A percentile compares a stretch with the other conserved stretches of the same genome.
phyloP scores from a whole-genome alignment of 2,329 filamentous ascomycete species.

The Fusarium vanettenii region DNA sequence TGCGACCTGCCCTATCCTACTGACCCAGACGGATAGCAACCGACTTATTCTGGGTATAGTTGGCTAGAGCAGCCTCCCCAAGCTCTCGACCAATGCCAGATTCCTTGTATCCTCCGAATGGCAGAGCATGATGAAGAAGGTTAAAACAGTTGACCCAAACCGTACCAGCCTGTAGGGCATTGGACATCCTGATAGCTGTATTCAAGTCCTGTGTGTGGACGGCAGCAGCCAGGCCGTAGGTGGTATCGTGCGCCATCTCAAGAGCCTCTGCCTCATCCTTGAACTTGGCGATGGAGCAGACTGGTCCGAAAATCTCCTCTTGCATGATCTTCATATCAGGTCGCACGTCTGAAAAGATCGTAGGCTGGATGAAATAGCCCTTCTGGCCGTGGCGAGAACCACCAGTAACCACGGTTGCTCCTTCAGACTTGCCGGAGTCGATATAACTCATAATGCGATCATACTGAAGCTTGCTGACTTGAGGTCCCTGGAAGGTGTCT shows the following conservation, averaged over 20 bases:
- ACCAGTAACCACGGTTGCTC: slow-evolving; percentile 69
- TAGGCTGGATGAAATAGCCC: slow-evolving; percentile 92
- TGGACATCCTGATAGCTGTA: slow-evolving; percentile 83
- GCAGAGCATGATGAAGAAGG: slow-evolving; percentile 73
- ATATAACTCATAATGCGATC: slow-evolving; percentile 90
- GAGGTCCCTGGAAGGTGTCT: slow-evolving; percentile 88
- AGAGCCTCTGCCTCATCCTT: slow-evolving; percentile 84
- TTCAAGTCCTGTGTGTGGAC: slow-evolving; percentile 86
- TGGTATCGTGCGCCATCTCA: slow-evolving; percentile 77
- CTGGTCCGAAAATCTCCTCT: slow-evolving; percentile 93
- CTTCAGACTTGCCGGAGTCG: slow-evolving; percentile 71
- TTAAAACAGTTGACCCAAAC: slow-evolving; percentile 76
- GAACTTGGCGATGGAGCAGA: slow-evolving; percentile 88
- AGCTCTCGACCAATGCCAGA: slow-evolving; percentile 82
- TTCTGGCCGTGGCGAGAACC: slow-evolving; percentile 71
- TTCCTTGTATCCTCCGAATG: slow-evolving; percentile 83
- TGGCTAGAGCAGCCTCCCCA: slow-evolving; percentile 73
- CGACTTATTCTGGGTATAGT: slow-evolving; percentile 77
- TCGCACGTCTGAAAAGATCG: slow-evolving; percentile 86
- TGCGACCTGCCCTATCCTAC: too few species aligned
- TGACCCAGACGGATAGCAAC: slow-evolving; percentile 51
- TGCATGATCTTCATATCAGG: slow-evolving; percentile 91
- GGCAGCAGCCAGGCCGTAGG: slow-evolving; percentile 85
- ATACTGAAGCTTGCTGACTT: slow-evolving; percentile 86
- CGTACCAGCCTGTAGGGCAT: slow-evolving; percentile 77